phyloP scores from a whole-genome alignment of 2,329 filamentous ascomycete genomes.

The Aaosphaeria arxii region DNA sequence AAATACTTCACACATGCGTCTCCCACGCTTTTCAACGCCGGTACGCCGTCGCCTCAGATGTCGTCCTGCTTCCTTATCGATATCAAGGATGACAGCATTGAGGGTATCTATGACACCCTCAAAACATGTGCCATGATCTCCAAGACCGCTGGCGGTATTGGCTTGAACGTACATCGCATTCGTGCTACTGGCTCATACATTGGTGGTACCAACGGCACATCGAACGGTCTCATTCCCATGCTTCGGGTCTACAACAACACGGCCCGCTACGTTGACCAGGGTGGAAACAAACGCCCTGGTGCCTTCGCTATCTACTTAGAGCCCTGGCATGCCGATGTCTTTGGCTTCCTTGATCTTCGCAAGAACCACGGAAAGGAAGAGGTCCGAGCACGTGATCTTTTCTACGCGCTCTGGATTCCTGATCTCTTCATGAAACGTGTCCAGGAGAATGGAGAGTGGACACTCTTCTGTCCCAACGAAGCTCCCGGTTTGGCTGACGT shows the following conservation, averaged over 20 bases:
- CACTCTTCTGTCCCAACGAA: constrained; percentile 96
- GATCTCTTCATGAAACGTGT: constrained; percentile 99
- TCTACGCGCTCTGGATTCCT: constrained; percentile 97
- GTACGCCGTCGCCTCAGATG: constrained; percentile 89
- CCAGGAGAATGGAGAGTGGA: constrained; percentile 95
- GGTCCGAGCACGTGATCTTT: constrained; percentile 91
- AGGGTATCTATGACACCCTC: constrained; percentile 97
- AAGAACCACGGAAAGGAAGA: constrained; percentile 99
- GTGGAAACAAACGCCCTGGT: constrained; percentile 97
- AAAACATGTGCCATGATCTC: constrained; percentile 99
- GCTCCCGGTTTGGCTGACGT: constrained; percentile 92
- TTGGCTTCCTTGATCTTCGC: constrained; percentile 93
- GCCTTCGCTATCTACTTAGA: constrained; percentile 99
- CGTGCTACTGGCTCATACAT: constrained; percentile 98
- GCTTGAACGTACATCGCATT: constrained; percentile 93
- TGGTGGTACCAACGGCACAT: constrained; percentile 95
- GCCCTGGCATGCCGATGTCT: constrained; percentile 97
- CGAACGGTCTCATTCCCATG: constrained; percentile 97
- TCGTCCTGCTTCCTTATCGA: constrained; percentile 99
- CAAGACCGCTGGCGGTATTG: constrained; percentile 98
- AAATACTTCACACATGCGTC: constrained; percentile 99
- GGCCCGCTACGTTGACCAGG: constrained; percentile 96
- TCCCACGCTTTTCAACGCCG: constrained; percentile 96
- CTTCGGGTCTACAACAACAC: constrained; percentile 99
- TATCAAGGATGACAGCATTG: constrained; percentile 99